phyloP scores from a whole-genome alignment of 78 protist genomes.

The Dictyostelium purpureum region DNA sequence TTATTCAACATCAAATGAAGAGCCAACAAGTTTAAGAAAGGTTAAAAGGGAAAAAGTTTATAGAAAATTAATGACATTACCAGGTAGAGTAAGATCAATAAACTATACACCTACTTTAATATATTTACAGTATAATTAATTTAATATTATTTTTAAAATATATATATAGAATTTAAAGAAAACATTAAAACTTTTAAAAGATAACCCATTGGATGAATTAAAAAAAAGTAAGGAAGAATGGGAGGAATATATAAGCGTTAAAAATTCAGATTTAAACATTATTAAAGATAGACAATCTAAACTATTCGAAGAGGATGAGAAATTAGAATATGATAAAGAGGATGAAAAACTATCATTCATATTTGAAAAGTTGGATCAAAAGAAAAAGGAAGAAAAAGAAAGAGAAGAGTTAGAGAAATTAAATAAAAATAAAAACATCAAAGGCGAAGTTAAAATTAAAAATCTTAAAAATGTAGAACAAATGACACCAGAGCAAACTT shows the following conservation, averaged over 20 bases:
- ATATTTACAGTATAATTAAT: background rate
- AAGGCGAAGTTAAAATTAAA: too few relatives aligned
- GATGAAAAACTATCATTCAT: too few relatives aligned
- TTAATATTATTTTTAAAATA: background rate
- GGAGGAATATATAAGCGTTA: background rate
- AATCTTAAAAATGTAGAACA: background rate
- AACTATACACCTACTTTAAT: background rate
- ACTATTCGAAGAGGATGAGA: background rate
- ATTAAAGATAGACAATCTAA: background rate
- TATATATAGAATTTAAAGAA: slow-evolving; percentile 45
- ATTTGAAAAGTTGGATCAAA: background rate
- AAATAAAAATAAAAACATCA: too few relatives aligned
- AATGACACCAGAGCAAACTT: background rate
- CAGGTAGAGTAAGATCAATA: slow-evolving; percentile 25
- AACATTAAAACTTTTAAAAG: slow-evolving; percentile 11
- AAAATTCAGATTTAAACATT: background rate
- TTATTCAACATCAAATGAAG: background rate
- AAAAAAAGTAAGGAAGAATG: slow-evolving; percentile 25
- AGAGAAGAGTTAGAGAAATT: too few relatives aligned
- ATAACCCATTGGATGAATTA: background rate
- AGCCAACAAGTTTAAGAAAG: background rate
- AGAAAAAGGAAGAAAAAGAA: background rate
- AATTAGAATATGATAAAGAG: background rate
- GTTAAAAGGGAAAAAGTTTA: background rate
- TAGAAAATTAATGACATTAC: slow-evolving; percentile 33